A percentile compares a stretch with the other conserved stretches of the same genome.
phyloP scores from a whole-genome alignment of 176 grass and related monocot species.

The Areca catechu region DNA sequence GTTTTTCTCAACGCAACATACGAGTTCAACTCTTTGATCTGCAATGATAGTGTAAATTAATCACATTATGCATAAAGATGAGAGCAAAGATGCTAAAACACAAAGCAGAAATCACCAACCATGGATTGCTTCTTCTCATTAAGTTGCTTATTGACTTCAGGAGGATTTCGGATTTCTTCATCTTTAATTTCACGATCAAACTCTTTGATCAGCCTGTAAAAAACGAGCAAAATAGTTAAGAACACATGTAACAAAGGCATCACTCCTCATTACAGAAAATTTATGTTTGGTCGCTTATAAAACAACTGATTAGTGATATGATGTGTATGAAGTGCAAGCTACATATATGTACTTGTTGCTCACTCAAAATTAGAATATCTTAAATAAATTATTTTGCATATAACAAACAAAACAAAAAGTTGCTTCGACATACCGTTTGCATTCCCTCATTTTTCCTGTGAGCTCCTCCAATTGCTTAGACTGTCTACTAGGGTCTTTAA shows the following conservation, averaged over 20 bases:
- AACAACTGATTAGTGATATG: no score
- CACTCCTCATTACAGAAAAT: no score
- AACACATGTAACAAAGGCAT: no score
- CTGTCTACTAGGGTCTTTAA: constrained; percentile 91
- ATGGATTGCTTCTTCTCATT: constrained; percentile 98
- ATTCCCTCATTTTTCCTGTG: constrained; percentile 92
- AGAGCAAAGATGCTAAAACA: background rate
- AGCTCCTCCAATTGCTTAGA: constrained; percentile 89
- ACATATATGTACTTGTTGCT: no score
- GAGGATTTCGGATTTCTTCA: constrained; percentile 54
- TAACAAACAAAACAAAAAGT: background rate
- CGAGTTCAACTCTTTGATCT: constrained; percentile 98
- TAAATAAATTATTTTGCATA: no score
- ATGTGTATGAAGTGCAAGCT: no score
- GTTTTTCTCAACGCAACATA: constrained; percentile 93
- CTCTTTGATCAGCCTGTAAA: constrained; percentile 70
- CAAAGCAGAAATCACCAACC: constrained; percentile 32
- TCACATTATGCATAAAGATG: no score
- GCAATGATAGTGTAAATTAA: constrained; percentile 4
- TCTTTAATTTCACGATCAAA: constrained; percentile 80
- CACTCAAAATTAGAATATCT: no score
- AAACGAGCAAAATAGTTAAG: background rate
- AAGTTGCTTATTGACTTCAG: constrained; percentile 80
- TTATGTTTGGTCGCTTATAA: no score
- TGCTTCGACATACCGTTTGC: constrained; percentile 50